phyloP scores from a whole-genome alignment of 805 yeast genomes.

The Saturnispora mendoncae region DNA sequence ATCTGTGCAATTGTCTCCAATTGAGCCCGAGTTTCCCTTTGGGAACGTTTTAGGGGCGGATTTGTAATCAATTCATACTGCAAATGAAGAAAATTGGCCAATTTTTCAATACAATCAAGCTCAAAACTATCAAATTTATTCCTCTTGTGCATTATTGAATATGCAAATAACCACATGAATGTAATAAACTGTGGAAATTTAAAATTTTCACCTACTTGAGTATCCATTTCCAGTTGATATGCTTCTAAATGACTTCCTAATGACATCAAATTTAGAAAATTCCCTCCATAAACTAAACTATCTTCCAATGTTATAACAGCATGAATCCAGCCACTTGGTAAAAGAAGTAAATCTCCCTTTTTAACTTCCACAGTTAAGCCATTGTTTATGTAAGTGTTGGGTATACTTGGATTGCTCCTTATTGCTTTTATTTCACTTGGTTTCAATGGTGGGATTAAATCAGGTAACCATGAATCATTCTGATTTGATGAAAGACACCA shows the following conservation, averaged over 20 bases:
- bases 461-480: conserved; percentile 55
- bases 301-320: conserved; percentile 79
- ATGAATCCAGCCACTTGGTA: conserved; percentile 93
- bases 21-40: conserved; percentile 1
- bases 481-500: conserved; percentile 71
- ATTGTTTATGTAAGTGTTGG: conserved; percentile 27
- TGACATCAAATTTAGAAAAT: conserved; percentile 61
- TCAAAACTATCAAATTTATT: conserved; percentile 13
- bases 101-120: conserved; percentile 15
- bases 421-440: conserved; percentile 10
- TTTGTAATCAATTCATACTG: conserved; percentile 4
- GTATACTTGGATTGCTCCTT: conserved; percentile 8
- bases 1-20: conserved; percentile 21
- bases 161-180: conserved; percentile 61
- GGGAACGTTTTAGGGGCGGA: conserved; percentile 2
- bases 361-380: conserved; percentile 27
- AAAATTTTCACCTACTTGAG: conserved; percentile 68
- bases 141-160: conserved; percentile 20
- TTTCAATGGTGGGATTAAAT: conserved; percentile 27
- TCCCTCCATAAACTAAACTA: conserved; percentile 81
- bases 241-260: conserved; percentile 55
- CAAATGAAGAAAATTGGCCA: conserved; percentile 18
- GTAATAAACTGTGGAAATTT: conserved; percentile 69
- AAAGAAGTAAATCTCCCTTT: conserved; percentile 68
- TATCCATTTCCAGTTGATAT: conserved; percentile 51